Evolutionary conservation across 805 yeast species (phyloP).

Genomic region (Suhomyces emberorum): DNA sequence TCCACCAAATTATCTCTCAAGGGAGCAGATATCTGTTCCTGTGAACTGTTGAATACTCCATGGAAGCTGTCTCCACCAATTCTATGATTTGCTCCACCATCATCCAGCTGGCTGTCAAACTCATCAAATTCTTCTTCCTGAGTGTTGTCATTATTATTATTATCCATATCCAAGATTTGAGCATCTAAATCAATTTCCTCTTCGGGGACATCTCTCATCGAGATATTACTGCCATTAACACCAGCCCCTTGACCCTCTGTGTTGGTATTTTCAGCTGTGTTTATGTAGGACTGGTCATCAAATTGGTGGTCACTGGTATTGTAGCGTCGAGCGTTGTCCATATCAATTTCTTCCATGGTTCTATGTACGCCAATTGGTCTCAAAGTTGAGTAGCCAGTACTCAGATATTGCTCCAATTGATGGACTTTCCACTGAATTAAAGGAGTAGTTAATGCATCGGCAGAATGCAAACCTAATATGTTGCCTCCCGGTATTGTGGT

Average conservation of each 20-base stretch:
- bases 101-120: slow-evolving; percentile 11
- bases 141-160: slow-evolving; percentile 23
- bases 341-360: slow-evolving; percentile 39
- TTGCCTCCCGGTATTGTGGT: slow-evolving; percentile 6
- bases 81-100: neutral
- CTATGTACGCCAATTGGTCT: slow-evolving; percentile 39
- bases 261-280: slow-evolving; percentile 23
- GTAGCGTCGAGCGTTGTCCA: slow-evolving; percentile 16
- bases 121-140: slow-evolving; percentile 16
- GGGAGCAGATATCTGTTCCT: slow-evolving; percentile 1
- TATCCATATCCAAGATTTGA: slow-evolving; percentile 42
- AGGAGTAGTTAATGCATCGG: slow-evolving; percentile 12
- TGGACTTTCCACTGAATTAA: slow-evolving; percentile 18
- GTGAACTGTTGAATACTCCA: neutral
- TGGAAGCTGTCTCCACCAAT: neutral
- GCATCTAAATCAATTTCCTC: slow-evolving; percentile 44
- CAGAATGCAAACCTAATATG: neutral
- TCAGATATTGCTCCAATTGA: slow-evolving; percentile 25
- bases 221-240: slow-evolving; percentile 9
- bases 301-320: slow-evolving; percentile 10
- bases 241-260: slow-evolving; percentile 11
- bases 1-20: slow-evolving; percentile 17
- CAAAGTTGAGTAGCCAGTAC: slow-evolving; percentile 32
- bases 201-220: slow-evolving; percentile 3
- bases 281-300: slow-evolving; percentile 16